Base-by-base conservation (phyloP, 768 basidiomycete genomes). In the Kwoniella heveanensis region DNA sequence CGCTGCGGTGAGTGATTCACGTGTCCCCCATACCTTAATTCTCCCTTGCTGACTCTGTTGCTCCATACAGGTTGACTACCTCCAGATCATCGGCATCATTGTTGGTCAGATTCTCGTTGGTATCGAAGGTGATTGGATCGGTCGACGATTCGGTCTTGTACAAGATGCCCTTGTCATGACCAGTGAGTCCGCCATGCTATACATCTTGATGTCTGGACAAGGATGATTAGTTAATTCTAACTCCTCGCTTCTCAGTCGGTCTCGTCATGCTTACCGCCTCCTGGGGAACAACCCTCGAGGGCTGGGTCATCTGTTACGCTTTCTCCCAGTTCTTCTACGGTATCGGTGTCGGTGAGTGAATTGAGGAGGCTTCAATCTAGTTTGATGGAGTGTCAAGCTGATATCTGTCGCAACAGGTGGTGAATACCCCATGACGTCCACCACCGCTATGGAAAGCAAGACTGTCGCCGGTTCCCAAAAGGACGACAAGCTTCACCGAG, bases 161-260 rank as follows among this genome's bases (percentile, higher is more conserved):
- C 80, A 81, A 64, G 81, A 83, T 64, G 82, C 82, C 2, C 60
- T 79, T 29, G 72, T 82, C 67, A 81, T 82, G 81, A 73, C 77
- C 52, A 55, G 72, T 73, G 39, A 56, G 72, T 68, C 15, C 17
- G 3, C 21, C 55, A 24, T 50, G 44, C 15, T 9, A 54, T 27
- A n/a, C n/a, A n/a, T n/a, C n/a, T n/a, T n/a, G n/a, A n/a, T n/a
- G n/a, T n/a, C n/a, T n/a, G n/a, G n/a, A n/a, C n/a, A n/a, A n/a
- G n/a, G n/a, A n/a, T n/a, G n/a, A n/a, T n/a, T n/a, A n/a, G n/a
- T n/a, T n/a, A n/a, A n/a, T n/a, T n/a, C n/a, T n/a, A n/a, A n/a
- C n/a, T n/a, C n/a, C n/a, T n/a, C n/a, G n/a, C n/a, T n/a, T 37
- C 25, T 47, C 17, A 73, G 72, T 82, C 54, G 81, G 81, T 59